Conservation (phyloP, 495 filamentous ascomycete genomes). For the Lophiotrema nucula region DNA sequence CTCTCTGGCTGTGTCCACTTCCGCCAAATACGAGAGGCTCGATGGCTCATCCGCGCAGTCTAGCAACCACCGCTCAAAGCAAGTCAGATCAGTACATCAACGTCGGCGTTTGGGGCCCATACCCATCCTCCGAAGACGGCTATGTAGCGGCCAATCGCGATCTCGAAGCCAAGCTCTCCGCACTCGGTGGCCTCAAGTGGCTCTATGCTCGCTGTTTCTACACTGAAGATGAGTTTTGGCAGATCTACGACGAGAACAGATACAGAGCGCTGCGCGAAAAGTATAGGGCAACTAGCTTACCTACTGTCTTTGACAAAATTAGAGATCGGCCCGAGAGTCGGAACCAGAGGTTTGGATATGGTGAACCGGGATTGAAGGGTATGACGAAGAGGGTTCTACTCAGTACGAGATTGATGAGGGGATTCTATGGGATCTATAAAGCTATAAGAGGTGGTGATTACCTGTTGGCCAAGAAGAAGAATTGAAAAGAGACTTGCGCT, state of each 20-base stretch:
- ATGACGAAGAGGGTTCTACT: not conserved
- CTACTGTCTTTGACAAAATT: slow-evolving; percentile 58
- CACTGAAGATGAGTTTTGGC: slow-evolving; percentile 56
- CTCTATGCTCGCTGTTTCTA: slow-evolving; percentile 61
- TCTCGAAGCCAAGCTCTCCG: slow-evolving; percentile 63
- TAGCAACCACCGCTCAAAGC: not conserved
- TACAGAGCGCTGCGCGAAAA: slow-evolving; percentile 52
- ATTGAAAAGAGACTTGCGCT: no score
- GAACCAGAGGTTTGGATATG: not conserved
- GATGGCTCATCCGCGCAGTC: slow-evolving; percentile 5
- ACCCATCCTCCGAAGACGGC: slow-evolving; percentile 48
- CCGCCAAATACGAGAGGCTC: slow-evolving; percentile 21
- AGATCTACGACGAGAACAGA: slow-evolving; percentile 48
- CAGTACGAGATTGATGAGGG: slow-evolving; percentile 3
- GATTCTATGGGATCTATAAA: slow-evolving; percentile 20
- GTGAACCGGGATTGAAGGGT: slow-evolving; percentile 1
- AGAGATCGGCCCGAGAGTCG: slow-evolving; percentile 6
- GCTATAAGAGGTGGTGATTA: slow-evolving; percentile 13
- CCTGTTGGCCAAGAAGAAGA: slow-evolving; percentile 4
- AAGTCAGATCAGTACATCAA: slow-evolving; percentile 38
- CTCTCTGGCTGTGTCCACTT: slow-evolving; percentile 61
- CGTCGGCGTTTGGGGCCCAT: slow-evolving; percentile 55
- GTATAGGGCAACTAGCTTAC: slow-evolving; percentile 51
- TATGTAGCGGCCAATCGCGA: slow-evolving; percentile 54
- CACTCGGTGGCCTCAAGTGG: slow-evolving; percentile 65